Evolutionary conservation across 768 basidiomycete species (phyloP).

Genomic region (Suillus subluteus): DNA sequence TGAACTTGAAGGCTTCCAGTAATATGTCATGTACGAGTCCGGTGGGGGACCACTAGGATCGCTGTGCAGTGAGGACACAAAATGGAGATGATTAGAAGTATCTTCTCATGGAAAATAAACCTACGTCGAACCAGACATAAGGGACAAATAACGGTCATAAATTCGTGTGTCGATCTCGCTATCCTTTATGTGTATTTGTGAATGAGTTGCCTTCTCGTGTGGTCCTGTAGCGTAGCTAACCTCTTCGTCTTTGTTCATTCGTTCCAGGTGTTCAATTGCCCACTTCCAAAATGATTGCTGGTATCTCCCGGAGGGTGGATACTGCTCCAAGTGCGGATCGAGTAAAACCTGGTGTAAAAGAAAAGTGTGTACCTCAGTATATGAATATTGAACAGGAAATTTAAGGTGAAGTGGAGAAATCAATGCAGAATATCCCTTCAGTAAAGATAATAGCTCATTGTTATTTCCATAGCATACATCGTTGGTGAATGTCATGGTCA

Average conservation of each 20-base stretch:
- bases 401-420: conserved; percentile 44
- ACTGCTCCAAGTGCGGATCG: conserved; percentile 54
- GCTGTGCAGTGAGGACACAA: conserved; percentile 2
- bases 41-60: conserved; percentile 33
- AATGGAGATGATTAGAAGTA: background rate
- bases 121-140: conserved; percentile 41
- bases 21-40: conserved; percentile 66
- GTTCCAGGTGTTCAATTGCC: conserved; percentile 59
- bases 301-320: conserved; percentile 66
- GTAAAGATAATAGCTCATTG: conserved; percentile 42
- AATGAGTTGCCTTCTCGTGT: background rate
- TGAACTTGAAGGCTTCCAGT: conserved; percentile 46
- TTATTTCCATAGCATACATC: conserved; percentile 8
- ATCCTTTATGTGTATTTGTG: conserved; percentile 39
- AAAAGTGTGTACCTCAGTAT: conserved; percentile 53
- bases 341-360: conserved; percentile 55
- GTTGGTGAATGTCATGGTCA: background rate
- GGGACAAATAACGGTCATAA: conserved; percentile 61
- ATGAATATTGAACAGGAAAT: conserved; percentile 44
- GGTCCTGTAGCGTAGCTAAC: conserved; percentile 36
- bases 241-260: conserved; percentile 42
- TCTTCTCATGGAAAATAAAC: conserved; percentile 2
- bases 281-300: conserved; percentile 78
- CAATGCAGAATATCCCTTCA: conserved; percentile 58
- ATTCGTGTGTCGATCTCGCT: conserved; percentile 67